These are phyloP conservation scores for Fusarium paranaense DNA, from an alignment of 2,329 filamentous ascomycete genomes.

Conservation along the genomic window DNA sequence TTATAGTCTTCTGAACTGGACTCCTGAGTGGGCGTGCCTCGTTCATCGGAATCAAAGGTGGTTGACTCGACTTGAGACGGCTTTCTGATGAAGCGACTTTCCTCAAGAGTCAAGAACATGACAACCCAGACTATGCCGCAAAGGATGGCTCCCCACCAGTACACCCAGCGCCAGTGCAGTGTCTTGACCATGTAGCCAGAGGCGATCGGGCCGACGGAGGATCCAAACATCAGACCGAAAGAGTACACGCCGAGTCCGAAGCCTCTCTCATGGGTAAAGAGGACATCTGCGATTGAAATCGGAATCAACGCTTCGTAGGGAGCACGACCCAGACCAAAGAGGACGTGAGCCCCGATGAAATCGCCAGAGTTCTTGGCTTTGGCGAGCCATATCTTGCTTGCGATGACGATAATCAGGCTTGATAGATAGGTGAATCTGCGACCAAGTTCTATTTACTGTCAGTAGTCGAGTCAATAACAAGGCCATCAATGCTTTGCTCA, in stretches of 20 bases:
- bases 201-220: background rate
- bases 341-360: background rate
- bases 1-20: background rate
- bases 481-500: background rate
- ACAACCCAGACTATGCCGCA: background rate
- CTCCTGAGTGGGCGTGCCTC: background rate
- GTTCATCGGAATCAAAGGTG: background rate
- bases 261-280: background rate
- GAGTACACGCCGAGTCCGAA: background rate
- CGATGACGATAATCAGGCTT: background rate
- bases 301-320: background rate
- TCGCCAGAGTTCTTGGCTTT: background rate
- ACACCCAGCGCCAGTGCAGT: background rate
- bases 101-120: background rate
- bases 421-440: background rate
- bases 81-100: background rate
- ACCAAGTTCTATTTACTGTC: background rate
- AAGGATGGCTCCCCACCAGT: background rate
- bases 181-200: background rate
- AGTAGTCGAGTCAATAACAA: background rate
- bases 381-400: background rate
- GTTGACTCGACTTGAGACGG: background rate
- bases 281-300: background rate
- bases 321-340: background rate
- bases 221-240: background rate